These are phyloP conservation scores for Piromyces sp. DNA, from an alignment of 192 early-diverging fungal genomes.

Conservation along the genomic window DNA sequence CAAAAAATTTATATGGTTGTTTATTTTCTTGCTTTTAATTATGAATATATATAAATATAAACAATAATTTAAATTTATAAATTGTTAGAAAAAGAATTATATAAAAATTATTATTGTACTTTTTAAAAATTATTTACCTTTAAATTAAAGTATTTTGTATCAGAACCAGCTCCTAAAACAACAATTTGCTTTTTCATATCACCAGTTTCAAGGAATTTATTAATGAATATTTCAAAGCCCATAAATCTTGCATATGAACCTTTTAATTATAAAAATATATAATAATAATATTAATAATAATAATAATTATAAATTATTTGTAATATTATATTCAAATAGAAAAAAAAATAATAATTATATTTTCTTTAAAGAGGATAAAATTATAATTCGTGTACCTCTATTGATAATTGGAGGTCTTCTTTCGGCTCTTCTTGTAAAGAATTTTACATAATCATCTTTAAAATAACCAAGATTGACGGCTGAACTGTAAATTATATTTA, in stretches of 20 bases:
- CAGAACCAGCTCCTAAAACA: constrained; percentile 73
- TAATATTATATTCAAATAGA: too few species aligned
- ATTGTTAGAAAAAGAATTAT: too few species aligned
- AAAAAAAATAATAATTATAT: background rate
- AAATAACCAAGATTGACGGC: constrained; percentile 69
- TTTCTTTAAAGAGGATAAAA: too few species aligned
- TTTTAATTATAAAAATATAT: background rate
- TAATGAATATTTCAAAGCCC: constrained; percentile 45
- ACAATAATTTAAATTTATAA: too few species aligned
- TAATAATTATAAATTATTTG: too few species aligned
- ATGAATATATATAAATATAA: too few species aligned
- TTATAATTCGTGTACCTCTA: too few species aligned
- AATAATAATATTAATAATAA: too few species aligned
- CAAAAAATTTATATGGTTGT: constrained; percentile 48
- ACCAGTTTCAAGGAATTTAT: constrained; percentile 32
- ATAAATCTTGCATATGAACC: constrained; percentile 60
- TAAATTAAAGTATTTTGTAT: constrained; percentile 75
- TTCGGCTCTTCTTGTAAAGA: constrained; percentile 49
- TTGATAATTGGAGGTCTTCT: constrained; percentile 82
- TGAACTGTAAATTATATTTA: constrained; percentile 25
- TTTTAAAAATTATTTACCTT: constrained; percentile 38
- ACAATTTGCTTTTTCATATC: constrained; percentile 56
- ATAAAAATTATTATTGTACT: too few species aligned
- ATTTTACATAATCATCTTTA: constrained; percentile 39
- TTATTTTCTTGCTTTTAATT: constrained; percentile 5